phyloP scores from a whole-genome alignment of 768 basidiomycete species.

The Rhodotorula kratochvilovae region DNA sequence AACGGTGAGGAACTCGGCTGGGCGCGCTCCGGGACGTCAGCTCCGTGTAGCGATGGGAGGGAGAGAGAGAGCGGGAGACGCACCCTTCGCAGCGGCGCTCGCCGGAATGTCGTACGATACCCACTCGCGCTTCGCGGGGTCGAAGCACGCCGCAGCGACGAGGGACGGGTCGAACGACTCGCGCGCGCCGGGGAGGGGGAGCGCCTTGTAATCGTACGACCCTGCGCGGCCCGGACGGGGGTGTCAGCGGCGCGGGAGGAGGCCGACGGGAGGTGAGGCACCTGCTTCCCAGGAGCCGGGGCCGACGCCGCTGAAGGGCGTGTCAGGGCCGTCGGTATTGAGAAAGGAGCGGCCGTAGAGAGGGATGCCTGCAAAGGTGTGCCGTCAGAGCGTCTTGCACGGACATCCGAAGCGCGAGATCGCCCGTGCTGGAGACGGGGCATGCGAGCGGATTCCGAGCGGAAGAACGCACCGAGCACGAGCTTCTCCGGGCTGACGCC shows the following conservation, averaged over 20 bases:
- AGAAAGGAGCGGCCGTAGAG: conserved; percentile 89
- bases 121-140: conserved; percentile 69
- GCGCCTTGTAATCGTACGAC: conserved; percentile 77
- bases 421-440: no score
- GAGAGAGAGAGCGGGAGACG: background rate
- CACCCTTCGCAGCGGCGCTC: conserved; percentile 67
- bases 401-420: no score
- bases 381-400: no score
- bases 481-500: conserved; percentile 77
- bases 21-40: no score
- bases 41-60: conserved; percentile 42
- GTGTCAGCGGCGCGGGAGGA: background rate
- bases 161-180: conserved; percentile 62
- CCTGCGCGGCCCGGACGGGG: no score
- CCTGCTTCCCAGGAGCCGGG: conserved; percentile 78
- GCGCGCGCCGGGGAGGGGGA: conserved; percentile 71
- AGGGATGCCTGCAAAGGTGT: conserved; percentile 58
- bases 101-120: conserved; percentile 73
- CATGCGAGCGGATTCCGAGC: no score
- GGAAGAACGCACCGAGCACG: conserved; percentile 57
- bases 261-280: conserved; percentile 1
- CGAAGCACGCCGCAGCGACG: conserved; percentile 78
- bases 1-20: conserved; percentile 60
- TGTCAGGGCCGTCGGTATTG: conserved; percentile 75
- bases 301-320: conserved; percentile 73